Conservation (phyloP, 2,329 filamentous ascomycete species). For the Escovopsis sp. region DNA sequence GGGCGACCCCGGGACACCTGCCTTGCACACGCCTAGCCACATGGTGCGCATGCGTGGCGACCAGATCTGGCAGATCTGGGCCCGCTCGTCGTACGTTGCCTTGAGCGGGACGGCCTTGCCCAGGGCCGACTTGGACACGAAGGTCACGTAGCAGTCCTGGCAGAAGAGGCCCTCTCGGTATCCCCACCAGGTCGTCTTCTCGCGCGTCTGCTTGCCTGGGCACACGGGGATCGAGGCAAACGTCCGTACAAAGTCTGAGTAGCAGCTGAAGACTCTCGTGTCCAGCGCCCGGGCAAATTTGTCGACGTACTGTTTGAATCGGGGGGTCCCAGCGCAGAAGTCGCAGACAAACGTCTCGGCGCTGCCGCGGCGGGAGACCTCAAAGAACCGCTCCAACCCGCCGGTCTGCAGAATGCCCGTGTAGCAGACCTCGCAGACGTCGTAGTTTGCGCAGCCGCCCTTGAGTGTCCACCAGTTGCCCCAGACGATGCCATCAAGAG, state of each 20-base stretch:
- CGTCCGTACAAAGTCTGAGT: conserved; percentile 13
- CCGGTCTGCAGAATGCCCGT: conserved; percentile 15
- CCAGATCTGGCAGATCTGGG: conserved; percentile 22
- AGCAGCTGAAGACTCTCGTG: conserved; percentile 17
- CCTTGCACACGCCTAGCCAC: conserved; percentile 16
- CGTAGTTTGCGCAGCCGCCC: conserved; percentile 10
- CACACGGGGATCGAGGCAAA: conserved; percentile 16
- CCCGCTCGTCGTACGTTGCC: conserved; percentile 10
- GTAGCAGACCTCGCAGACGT: conserved; percentile 21
- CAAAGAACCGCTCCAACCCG: conserved; percentile 15
- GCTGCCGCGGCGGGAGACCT: conserved; percentile 8
- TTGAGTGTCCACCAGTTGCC: conserved; percentile 21
- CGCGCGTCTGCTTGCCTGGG: conserved; percentile 13
- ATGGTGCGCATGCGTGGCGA: conserved; percentile 24
- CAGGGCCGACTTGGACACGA: conserved; percentile 15
- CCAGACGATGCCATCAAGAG: conserved; percentile 13
- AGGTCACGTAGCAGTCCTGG: conserved; percentile 18
- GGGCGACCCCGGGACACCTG: conserved; percentile 11
- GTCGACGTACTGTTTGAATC: conserved; percentile 13
- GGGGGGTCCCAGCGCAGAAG: conserved; percentile 13
- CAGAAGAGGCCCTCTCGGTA: conserved; percentile 20
- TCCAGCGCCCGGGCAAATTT: conserved; percentile 18
- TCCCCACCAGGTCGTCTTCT: conserved; percentile 20
- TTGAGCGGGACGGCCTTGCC: conserved; percentile 14
- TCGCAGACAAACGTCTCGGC: conserved; percentile 15